Evolutionary conservation across 2,329 filamentous ascomycete genomes (phyloP), one percentile per base, ranked within the genome.

Genomic region (Colletotrichum tabaci): DNA sequence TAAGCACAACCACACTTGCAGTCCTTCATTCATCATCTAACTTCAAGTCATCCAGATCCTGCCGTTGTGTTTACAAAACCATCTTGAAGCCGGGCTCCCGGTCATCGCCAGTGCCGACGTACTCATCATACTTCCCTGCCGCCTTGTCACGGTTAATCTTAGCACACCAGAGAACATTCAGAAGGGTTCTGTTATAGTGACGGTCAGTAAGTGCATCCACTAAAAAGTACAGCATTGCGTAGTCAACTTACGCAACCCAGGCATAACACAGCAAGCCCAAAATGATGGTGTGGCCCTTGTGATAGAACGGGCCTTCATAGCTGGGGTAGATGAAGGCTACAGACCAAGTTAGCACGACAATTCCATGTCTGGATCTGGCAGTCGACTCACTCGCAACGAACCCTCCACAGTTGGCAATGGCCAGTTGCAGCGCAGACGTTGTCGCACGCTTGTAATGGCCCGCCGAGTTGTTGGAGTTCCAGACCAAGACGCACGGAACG

Each of bases 361-460:
- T 4, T 1, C 2, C 5, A 35, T 9, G 30, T 16, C 3, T 0
- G 2, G n/a, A 4, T 18, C 12, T 3, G 13, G 15, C 15, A 5
- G 2, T 4, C 0, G 10, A 77, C 83, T 74, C 75, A 85, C 87
- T 89, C 0, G 90, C 88, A 2, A 93, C 90, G 74, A 93, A 92
- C 0, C 91, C 91, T 56, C 91, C 91, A 9, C 86, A 88, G 74
- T 93, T 93, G 0, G 91, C 91, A 74, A 93, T 88, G 1, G 88
- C 88, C 35, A 93, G 82, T 78, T 93, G 91, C 74, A 93, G 76
- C 0, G 88, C 91, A 1, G 88, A 88, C 0, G 91, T 91, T 0
- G 91, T 93, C 0, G 92, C 91, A 16, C 91, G 83, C 78, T 93
- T 93, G 77, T 93, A 93, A 77, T 93, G 91, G 0, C 89, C 90